Base-by-base conservation (phyloP, 2,329 filamentous ascomycete species). In the Neurospora sp. region DNA sequence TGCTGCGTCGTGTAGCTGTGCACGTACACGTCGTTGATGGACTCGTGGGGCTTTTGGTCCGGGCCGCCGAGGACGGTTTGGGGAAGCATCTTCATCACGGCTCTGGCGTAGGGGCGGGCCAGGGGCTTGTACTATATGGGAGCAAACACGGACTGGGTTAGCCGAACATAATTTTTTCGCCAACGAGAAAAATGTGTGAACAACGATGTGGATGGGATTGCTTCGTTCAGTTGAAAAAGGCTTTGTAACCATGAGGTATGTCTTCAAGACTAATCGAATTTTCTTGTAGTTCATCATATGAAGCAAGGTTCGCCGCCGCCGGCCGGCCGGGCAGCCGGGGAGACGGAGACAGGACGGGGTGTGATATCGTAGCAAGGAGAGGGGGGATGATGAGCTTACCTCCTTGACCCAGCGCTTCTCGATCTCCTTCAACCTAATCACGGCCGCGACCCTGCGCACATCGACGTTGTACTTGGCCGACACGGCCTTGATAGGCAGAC, bases 221-320 rank as follows among this genome's bases (percentile, higher is more conserved):
- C 69, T 74, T 71, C 72, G 71, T 76, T 92, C 90, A 92, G 90
- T 88, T 85, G 87, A 85, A 90, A 89, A 88, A 86, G 86, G 83
- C 87, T 86, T 71, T 91, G 85, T 95, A 95, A 97, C 92, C 92
- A 96, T 89, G 85, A 89, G 80, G 69, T 83, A 81, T 89, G 94
- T 98, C 94, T 97, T 97, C 86, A 96, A 97, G 95, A 98, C 95
- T 97, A 97, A 98, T 97, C 95, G 95, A 91, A 87, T 89, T 89
- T 88, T 87, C 86, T 88, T 82, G 79, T 78, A 75, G 77, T 79
- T 87, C 86, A 88, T 88, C 86, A 88, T 80, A 72, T 76, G 76
- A 76, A 77, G 71, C 69, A 62, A 3, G 4, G 70, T 74, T 17
- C 46, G 28, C 28, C 23, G 28, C 28, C 52, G 52, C 23, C 46